These are phyloP conservation scores for Chrysanthemum seticuspe DNA, from an alignment of 129 eudicot genomes.

Conservation along the genomic window DNA sequence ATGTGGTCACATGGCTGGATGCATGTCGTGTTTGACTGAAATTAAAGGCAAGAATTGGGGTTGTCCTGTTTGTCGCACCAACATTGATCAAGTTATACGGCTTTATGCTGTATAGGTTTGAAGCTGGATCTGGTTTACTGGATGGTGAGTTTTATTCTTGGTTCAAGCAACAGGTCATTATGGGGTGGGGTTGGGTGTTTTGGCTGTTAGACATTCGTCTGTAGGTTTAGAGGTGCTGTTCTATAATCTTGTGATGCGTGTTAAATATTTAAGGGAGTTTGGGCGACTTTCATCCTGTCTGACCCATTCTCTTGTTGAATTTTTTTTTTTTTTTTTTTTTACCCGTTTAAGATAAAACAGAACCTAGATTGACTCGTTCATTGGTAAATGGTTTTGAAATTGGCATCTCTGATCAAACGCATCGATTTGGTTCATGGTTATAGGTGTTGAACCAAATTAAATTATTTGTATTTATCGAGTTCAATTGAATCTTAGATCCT, in stretches of 20 bases:
- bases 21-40: constrained; percentile 90
- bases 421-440: too few relatives aligned
- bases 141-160: constrained; percentile 32
- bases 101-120: constrained; percentile 66
- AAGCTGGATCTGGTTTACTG: constrained; percentile 19
- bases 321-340: background rate
- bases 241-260: background rate
- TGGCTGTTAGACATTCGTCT: background rate
- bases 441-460: background rate
- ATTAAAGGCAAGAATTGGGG: constrained; percentile 86
- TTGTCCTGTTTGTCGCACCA: constrained; percentile 92
- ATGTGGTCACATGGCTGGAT: constrained; percentile 99
- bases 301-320: background rate
- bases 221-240: background rate
- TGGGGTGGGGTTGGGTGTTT: background rate
- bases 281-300: background rate
- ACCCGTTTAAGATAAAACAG: background rate
- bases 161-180: background rate
- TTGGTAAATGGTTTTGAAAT: background rate
- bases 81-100: constrained; percentile 79
- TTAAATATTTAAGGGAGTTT: background rate
- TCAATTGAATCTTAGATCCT: background rate
- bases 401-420: background rate
- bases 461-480: background rate
- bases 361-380: background rate